A percentile compares a stretch with the other conserved stretches of the same genome.
Conservation (phyloP, 129 eudicot genomes). For the Heracleum sosnowskyi region DNA sequence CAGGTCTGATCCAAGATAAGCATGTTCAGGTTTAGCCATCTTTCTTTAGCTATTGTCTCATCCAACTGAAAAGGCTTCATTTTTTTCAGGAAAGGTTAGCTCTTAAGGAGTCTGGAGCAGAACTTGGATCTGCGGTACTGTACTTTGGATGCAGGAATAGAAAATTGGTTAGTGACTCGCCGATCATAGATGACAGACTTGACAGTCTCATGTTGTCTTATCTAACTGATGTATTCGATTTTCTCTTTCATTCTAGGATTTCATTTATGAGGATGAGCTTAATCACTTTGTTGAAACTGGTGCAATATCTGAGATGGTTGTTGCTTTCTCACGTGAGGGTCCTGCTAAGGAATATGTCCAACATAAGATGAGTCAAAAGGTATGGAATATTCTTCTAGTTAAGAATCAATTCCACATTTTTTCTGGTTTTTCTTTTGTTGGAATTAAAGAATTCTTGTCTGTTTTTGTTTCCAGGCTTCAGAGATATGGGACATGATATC, state of each 20-base stretch:
- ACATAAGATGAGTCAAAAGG: slow-evolving; percentile 74
- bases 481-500: slow-evolving; percentile 54
- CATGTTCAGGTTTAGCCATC: background rate
- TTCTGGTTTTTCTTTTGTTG: background rate
- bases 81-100: slow-evolving; percentile 59
- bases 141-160: slow-evolving; percentile 83
- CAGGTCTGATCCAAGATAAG: slow-evolving; percentile 34
- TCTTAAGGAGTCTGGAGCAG: slow-evolving; percentile 48
- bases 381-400: slow-evolving; percentile 44
- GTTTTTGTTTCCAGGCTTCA: slow-evolving; percentile 40
- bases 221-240: background rate
- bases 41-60: background rate
- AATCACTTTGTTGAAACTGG: slow-evolving; percentile 45
- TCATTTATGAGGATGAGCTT: slow-evolving; percentile 70
- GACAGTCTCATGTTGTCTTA: background rate
- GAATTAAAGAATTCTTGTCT: slow-evolving; percentile 5
- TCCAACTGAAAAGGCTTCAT: background rate
- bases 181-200: background rate
- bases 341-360: slow-evolving; percentile 72
- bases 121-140: slow-evolving; percentile 63
- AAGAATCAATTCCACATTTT: background rate
- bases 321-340: slow-evolving; percentile 87
- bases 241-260: slow-evolving; percentile 37
- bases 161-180: slow-evolving; percentile 50
- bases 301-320: slow-evolving; percentile 55